Evolutionary conservation across 164 flowering plant species (phyloP).

Genomic region (Vitis amurensis): DNA sequence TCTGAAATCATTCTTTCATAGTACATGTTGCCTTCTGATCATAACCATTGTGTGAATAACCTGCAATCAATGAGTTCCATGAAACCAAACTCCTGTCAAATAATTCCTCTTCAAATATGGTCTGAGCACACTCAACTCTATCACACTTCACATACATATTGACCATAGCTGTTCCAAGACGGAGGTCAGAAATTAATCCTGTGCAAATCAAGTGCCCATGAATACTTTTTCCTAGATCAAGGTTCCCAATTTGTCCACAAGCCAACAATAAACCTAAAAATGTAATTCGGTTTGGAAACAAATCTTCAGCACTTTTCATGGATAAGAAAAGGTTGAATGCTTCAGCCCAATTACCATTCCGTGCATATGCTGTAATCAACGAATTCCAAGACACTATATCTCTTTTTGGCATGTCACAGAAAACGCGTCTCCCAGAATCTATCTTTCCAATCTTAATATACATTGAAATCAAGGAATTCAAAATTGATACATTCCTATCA

Average conservation of each 20-base stretch:
- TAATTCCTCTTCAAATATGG: constrained; percentile 34
- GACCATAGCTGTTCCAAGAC: constrained; percentile 33
- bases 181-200: constrained; percentile 25
- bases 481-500: constrained; percentile 11
- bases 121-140: constrained; percentile 28
- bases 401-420: constrained; percentile 25
- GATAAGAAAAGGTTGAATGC: constrained; percentile 25
- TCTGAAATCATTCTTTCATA: constrained; percentile 24
- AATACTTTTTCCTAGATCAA: too few relatives aligned
- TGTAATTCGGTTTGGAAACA: constrained; percentile 34
- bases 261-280: constrained; percentile 1
- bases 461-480: constrained; percentile 26
- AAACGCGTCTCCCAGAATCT: constrained; percentile 26
- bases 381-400: constrained; percentile 48
- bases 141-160: constrained; percentile 43
- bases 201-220: too few relatives aligned
- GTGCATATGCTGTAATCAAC: constrained; percentile 35
- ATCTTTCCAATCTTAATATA: constrained; percentile 30
- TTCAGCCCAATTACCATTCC: constrained; percentile 27
- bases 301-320: constrained; percentile 22
- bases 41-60: constrained; percentile 40
- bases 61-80: constrained; percentile 40
- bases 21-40: constrained; percentile 26
- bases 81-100: constrained; percentile 35
- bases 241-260: too few relatives aligned